Evolutionary conservation across 176 grass and related monocot genomes (phyloP).

Genomic region (Bothriochloa decipiens): DNA sequence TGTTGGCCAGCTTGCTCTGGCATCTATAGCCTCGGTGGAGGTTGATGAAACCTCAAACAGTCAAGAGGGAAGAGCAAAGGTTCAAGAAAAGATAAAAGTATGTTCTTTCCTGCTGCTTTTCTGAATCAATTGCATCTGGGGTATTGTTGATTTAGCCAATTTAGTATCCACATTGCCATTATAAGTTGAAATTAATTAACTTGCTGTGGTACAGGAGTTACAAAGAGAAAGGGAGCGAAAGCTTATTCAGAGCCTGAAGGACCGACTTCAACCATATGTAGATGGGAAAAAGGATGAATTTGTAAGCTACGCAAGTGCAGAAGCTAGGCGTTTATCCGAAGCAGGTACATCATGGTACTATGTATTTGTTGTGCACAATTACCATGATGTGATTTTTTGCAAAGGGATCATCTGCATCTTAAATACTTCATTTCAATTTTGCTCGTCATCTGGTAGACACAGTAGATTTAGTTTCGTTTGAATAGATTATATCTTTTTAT

Average conservation of each 20-base stretch:
- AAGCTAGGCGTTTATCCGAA: conserved; percentile 79
- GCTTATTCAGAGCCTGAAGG: conserved; percentile 80
- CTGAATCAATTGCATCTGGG: conserved; percentile 10
- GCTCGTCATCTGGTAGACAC: not conserved
- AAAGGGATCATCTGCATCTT: not conserved
- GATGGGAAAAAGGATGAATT: conserved; percentile 78
- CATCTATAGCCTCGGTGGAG: conserved; percentile 83
- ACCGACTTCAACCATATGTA: conserved; percentile 80
- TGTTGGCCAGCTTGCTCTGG: conserved; percentile 90
- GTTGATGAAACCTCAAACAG: conserved; percentile 61
- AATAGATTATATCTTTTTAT: not conserved
- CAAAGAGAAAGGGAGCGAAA: conserved; percentile 84
- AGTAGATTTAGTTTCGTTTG: not conserved
- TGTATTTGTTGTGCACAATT: not conserved
- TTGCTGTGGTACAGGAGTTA: conserved; percentile 58
- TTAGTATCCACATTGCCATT: not conserved
- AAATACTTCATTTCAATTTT: conserved; percentile 35
- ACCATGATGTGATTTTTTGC: not conserved
- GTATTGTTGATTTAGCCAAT: not conserved
- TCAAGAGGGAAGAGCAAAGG: conserved; percentile 64
- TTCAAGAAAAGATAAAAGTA: conserved; percentile 95
- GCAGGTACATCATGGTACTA: conserved; percentile 57
- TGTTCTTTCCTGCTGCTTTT: conserved; percentile 21
- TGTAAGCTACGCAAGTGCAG: conserved; percentile 67
- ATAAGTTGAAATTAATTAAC: conserved; percentile 30